Evolutionary conservation across 768 basidiomycete genomes (phyloP), one percentile per base, ranked within the genome.

Genomic region (Trametopsis cervina): DNA sequence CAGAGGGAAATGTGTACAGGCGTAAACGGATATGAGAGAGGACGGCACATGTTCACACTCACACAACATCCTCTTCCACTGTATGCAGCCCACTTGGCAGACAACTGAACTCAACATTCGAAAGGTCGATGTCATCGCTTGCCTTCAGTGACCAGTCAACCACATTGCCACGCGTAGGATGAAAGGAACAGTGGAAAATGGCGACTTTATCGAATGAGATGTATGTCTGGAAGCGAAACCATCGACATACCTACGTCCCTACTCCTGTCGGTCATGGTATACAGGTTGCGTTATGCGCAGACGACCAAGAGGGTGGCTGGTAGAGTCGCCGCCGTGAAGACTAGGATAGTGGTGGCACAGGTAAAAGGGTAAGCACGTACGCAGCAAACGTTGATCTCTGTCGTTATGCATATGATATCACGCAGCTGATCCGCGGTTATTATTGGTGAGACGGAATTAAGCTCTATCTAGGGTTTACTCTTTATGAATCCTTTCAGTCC

Each of bases 151-250:
- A 79, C 89, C 89, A 91, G 63, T 90, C 88, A 12, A 90, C 69
- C 12, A 81, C 62, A 61, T 89, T 89, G 12, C 89, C 89, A 54
- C 78, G 75, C 18, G 87, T 91, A 1, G 86, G 84, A 65, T 91
- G 89, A 57, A 91, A 91, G 4, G 86, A 87, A 15, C 82, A 74
- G 65, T 90, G 87, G 53, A 89, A 90, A 61, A 89, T 83, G 10
- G 87, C 85, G 59, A 87, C 88, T 89, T 55, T 40, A 36, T 6
- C 12, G 38, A 35, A 2, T 12, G 40, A 6, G 15, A 33, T 33
- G 15, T 33, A 33, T 33, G 29, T 15, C 9, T 15, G 15, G 29
- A 7, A 7, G 29, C 29, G 29, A 33, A 33, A 33, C 15, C 15
- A 7, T 33, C 7, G 15, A 33, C 29, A 15, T 33, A 33, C 29